Evolutionary conservation across 1,284 basidiomycete species (phyloP), one percentile per base, ranked within the genome.

Genomic region (Xerocomus amazonicus): DNA sequence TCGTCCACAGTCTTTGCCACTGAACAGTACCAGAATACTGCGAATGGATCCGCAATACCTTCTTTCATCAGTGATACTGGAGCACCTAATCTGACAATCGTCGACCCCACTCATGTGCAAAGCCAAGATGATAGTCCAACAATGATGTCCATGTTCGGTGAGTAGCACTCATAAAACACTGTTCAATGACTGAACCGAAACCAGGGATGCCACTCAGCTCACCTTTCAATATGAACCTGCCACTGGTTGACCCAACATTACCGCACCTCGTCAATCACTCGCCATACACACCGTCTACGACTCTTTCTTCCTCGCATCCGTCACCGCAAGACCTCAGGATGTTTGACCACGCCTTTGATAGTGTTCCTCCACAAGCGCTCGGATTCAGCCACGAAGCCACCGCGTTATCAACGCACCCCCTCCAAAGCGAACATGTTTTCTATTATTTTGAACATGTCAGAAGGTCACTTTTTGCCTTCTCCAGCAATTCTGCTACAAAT

Each of bases 401-500:
- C 23, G 48, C 59, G 4, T 38, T 73, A 31, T 56, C 71, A 14
- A 68, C 65, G 17, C 76, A 76, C 47, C 73, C 68, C 43, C 61
- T 76, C 35, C 76, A 77, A 56, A 68, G 72, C 46, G 75, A 81
- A 40, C 75, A 82, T 55, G 74, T 84, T 45, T 69, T 79, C 57
- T 83, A 86, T 63, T 87, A 85, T 64, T 86, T 87, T 59, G 75
- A 79, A 49, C 75, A 81, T 54, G 80, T 87, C 51, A 78, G 78
- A 26, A 76, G 76, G 57, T 69, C 80, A 42, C 78, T 84, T 59
- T 80, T 77, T 55, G 72, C 77, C 29, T 83, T 84, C 58, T 75
- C 78, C 31, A 75, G 77, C 5, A 78, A 78, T 51, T 65, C 73
- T 6, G 71, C 83, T 44, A 78, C 79, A 27, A 79, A 81, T 48